Evolutionary conservation across 164 flowering plant species (phyloP).

Genomic region (Vitis rotundifolia): DNA sequence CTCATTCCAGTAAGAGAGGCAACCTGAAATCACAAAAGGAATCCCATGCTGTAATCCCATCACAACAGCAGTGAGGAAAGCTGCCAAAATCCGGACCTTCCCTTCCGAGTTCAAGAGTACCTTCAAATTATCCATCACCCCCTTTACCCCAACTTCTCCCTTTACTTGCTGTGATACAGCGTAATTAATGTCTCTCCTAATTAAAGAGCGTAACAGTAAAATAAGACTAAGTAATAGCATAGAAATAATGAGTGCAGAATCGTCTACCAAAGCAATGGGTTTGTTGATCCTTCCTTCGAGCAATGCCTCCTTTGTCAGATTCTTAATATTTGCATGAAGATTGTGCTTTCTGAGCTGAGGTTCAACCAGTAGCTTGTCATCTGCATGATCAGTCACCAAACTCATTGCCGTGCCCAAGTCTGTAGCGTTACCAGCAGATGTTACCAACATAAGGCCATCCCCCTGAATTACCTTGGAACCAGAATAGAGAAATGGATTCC

Average conservation of each 20-base stretch:
- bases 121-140: conserved; percentile 12
- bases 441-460: conserved; percentile 11
- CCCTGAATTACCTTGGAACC: conserved; percentile 15
- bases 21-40: conserved; percentile 20
- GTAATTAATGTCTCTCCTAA: conserved; percentile 6
- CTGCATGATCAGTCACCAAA: not conserved
- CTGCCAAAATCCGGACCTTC: conserved; percentile 5
- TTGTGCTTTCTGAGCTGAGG: conserved; percentile 1
- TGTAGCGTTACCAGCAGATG: not conserved
- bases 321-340: not conserved
- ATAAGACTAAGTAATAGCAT: not conserved
- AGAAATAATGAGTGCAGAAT: conserved; percentile 2
- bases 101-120: conserved; percentile 17
- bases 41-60: conserved; percentile 25
- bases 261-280: conserved; percentile 5
- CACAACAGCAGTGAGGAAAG: conserved; percentile 7
- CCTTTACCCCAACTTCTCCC: conserved; percentile 6
- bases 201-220: not conserved
- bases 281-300: not conserved
- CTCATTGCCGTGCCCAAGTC: not conserved
- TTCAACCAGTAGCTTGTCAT: not conserved
- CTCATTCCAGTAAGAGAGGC: conserved; percentile 14
- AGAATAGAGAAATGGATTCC: conserved; percentile 12
- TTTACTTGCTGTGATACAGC: conserved; percentile 15
- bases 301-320: not conserved